Evolutionary conservation across 441 rosid species (phyloP), one percentile per base, ranked within the genome.

Genomic region (Populus hybrid): DNA sequence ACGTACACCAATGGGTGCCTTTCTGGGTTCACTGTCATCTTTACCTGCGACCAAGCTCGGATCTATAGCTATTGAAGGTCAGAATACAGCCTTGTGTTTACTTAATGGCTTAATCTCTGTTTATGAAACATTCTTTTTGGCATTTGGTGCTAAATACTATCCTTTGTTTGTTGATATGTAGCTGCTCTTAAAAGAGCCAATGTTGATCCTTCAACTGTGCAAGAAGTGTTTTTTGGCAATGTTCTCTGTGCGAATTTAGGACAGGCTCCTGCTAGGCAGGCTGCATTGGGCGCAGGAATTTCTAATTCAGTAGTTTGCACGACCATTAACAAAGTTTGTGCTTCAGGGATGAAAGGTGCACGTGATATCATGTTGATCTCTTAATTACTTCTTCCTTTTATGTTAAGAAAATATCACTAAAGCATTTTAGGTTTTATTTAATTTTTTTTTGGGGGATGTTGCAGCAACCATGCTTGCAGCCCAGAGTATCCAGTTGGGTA

Each of bases 211-310:
- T 84, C 94, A 34, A 93, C 88, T 32, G 97, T 96, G 11, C 90
- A 96, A 88, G 99, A 96, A 87, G 98, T 96, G 79, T 73, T 90
- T 80, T 93, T 96, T 82, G 97, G 99, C 65, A 96, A 96, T 88
- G 99, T 96, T 77, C 94, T 94, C 28, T 90, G 96, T 66, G 98
- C 99, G 34, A 96, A 96, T 87, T 84, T 96, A 76, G 99, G 98
- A 18, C 97, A 94, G 81, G 99, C 98, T 86, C 99, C 99, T 65
- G 98, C 99, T 79, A 90, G 97, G 84, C 99, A 96, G 84, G 98
- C 99, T 75, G 98, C 98, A 8, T 71, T 96, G 76, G 98, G 97
- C 79, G 98, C 99, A 21, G 99, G 99, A 69, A 90, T 96, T 80
- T 87, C 98, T 70, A 88, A 90, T 83, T 88, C 98, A 21, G 99